Percentiles rank a stretch among this genome's conserved stretches.
Evolutionary conservation across 2,329 filamentous ascomycete genomes (phyloP).

Genomic region (Monilinia polystroma): DNA sequence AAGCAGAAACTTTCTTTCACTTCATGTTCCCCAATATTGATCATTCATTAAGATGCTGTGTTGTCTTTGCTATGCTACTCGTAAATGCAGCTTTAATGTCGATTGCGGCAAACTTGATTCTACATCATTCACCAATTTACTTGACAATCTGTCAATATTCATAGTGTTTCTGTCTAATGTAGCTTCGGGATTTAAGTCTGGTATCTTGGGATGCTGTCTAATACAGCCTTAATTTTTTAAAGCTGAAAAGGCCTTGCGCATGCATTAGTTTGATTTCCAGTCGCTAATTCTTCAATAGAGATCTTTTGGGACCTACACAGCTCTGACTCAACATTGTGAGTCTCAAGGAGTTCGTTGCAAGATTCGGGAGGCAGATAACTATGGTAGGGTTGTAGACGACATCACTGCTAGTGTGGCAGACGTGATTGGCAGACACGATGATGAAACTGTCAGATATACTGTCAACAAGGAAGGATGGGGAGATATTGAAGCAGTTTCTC

Average conservation of each 20-base stretch:
- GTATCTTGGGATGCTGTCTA: background rate
- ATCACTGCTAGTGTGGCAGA: slow-evolving; percentile 43
- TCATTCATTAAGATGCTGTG: too few relatives aligned
- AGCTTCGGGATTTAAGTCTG: background rate
- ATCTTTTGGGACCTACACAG: slow-evolving; percentile 44
- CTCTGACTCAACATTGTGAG: slow-evolving; percentile 52
- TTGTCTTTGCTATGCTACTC: background rate
- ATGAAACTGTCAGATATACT: slow-evolving; percentile 42
- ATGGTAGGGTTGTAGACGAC: slow-evolving; percentile 43
- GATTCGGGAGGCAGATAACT: slow-evolving; percentile 46
- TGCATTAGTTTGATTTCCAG: background rate
- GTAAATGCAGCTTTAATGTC: background rate
- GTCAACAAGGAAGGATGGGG: slow-evolving; percentile 25
- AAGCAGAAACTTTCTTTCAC: background rate
- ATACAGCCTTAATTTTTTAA: background rate
- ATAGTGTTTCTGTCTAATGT: background rate
- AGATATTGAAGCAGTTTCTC: background rate
- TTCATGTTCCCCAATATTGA: background rate
- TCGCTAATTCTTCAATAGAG: slow-evolving; percentile 4
- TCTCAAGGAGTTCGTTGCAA: slow-evolving; percentile 45
- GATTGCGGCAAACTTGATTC: background rate
- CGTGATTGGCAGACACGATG: slow-evolving; percentile 37
- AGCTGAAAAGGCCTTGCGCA: background rate
- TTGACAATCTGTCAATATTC: background rate
- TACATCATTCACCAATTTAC: background rate